These are phyloP conservation scores for Phyllosticta ampelicida DNA, from an alignment of 2,329 filamentous ascomycete genomes.

Conservation along the genomic window DNA sequence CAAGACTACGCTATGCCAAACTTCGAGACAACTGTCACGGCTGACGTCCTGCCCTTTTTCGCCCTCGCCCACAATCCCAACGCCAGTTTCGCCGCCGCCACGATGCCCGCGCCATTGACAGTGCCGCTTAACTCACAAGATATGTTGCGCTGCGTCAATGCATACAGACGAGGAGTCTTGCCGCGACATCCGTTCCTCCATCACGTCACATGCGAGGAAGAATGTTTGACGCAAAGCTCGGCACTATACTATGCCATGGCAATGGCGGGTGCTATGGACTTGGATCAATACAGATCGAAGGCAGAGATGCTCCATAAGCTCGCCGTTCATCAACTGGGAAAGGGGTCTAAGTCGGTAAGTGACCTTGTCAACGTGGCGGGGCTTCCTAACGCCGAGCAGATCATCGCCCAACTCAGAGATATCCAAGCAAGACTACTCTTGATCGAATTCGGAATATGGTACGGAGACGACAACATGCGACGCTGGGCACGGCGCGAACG, in stretches of 20 bases:
- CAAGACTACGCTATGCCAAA: constrained; percentile 7
- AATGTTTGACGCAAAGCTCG: constrained; percentile 1
- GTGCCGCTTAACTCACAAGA: constrained; percentile 2
- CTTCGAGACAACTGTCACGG: neutral
- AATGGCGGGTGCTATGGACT: constrained; percentile 4
- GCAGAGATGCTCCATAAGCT: constrained; percentile 5
- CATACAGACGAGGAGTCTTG: constrained; percentile 1
- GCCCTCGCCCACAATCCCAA: constrained; percentile 8
- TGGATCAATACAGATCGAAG: constrained; percentile 6
- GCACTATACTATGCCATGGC: constrained; percentile 7
- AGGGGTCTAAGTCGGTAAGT: neutral
- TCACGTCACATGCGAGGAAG: constrained; percentile 3
- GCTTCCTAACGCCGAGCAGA: neutral
- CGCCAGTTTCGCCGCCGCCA: neutral
- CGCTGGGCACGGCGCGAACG: constrained; percentile 2
- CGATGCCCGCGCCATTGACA: neutral
- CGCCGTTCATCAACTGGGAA: neutral
- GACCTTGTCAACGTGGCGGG: neutral
- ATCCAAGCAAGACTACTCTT: constrained; percentile 4
- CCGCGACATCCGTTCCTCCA: constrained; percentile 7
- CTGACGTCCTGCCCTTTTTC: constrained; percentile 1
- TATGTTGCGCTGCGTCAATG: constrained; percentile 3
- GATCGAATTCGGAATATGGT: constrained; percentile 8
- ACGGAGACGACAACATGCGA: constrained; percentile 1
- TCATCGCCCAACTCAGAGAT: neutral